Evolutionary conservation across 331 rosid species (phyloP), one percentile per base, ranked within the genome.

Genomic region (Pyrus hybrid): DNA sequence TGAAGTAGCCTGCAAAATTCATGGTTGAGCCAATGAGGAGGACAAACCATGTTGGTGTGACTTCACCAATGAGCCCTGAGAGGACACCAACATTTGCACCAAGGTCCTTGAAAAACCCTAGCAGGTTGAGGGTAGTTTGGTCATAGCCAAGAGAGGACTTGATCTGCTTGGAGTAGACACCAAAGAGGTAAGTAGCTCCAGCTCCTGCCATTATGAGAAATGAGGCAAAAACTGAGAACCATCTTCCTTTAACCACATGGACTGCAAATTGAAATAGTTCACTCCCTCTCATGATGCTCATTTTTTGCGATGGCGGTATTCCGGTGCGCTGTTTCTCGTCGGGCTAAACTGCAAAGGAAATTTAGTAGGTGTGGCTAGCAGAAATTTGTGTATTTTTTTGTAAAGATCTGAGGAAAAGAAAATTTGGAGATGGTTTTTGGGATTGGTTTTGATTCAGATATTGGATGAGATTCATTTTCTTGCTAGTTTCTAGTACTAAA

Each of bases 121-220:
- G 13, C 4, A 81, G 66, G 45, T 85, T 87, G 45, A 87, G 86
- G 1, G 87, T 81, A 1, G 80, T 51, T 32, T 85, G 89, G 71
- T 83, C 86, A 68, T 85, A 87, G 8, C 89, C 89, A 4, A 83
- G 87, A 6, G 79, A 41, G 28, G 80, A n/a, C 54, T 85, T 87
- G 13, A 87, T 81, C 68, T 78, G 64, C 33, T 83, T 85, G 30
- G 91, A 87, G 72, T 87, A 85, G 22, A 78, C 75, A 18, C 83
- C 87, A 62, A 87, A 87, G 16, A 87, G 84, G 43, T 85, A 85
- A 4, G 89, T 85, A 0, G 89, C 83, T 3, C 91, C 87, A 7
- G 89, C 84, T 8, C 87, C 91, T 22, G 82, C 80, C 91, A 87
- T 87, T 75, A 87, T 87, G 0, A 87, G 73, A 53, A 87, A 85